These are phyloP conservation scores for Dactylellina parvicollis DNA, from an alignment of 2,329 filamentous ascomycete genomes.

Conservation along the genomic window DNA sequence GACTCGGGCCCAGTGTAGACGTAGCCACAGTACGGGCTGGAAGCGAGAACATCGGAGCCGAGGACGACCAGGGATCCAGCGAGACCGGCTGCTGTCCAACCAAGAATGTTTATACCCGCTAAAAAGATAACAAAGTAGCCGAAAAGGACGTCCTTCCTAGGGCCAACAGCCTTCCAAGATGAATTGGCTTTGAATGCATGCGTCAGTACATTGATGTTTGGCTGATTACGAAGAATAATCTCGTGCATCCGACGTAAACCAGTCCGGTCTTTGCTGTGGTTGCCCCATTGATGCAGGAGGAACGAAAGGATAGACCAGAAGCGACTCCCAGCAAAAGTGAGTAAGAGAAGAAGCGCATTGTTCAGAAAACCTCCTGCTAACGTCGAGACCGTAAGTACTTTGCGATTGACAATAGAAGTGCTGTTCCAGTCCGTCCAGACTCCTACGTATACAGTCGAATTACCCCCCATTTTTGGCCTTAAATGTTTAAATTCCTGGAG, in stretches of 20 bases:
- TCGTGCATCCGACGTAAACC: constrained; percentile 13
- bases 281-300: constrained; percentile 9
- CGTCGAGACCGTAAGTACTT: constrained; percentile 2
- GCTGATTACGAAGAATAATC: constrained; percentile 16
- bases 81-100: constrained; percentile 20
- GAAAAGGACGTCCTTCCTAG: not conserved
- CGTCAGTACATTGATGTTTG: not conserved
- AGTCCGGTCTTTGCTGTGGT: not conserved
- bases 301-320: constrained; percentile 22
- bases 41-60: constrained; percentile 16
- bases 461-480: no score
- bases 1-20: not conserved
- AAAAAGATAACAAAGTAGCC: not conserved
- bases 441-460: constrained; percentile 7
- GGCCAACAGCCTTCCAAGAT: constrained; percentile 7
- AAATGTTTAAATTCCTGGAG: no score
- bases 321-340: constrained; percentile 16
- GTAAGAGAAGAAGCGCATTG: constrained; percentile 20
- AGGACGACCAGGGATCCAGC: constrained; percentile 14
- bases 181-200: constrained; percentile 8
- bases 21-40: constrained; percentile 11
- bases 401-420: not conserved
- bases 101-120: constrained; percentile 10
- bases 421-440: constrained; percentile 22
- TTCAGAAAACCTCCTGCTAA: constrained; percentile 10